A percentile compares a stretch with the other conserved stretches of the same genome.
phyloP scores from a whole-genome alignment of 805 yeast genomes.

The Yamadazyma nakazawae region DNA sequence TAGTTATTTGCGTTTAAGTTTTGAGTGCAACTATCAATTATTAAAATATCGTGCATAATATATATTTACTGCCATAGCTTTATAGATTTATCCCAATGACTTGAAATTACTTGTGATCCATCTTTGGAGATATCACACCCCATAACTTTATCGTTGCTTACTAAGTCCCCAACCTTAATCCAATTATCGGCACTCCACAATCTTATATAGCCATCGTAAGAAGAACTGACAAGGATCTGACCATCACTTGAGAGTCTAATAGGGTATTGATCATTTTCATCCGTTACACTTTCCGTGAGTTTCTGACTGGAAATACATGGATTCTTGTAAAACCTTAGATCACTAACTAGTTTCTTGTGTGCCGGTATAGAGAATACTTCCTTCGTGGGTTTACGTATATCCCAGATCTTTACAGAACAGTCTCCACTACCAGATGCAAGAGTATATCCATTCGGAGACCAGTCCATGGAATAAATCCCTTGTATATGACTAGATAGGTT shows the following conservation, averaged over 20 bases:
- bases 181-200: conserved; percentile 68
- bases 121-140: conserved; percentile 53
- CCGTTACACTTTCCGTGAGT: conserved; percentile 19
- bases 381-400: conserved; percentile 47
- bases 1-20: neutral
- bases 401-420: conserved; percentile 81
- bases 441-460: conserved; percentile 73
- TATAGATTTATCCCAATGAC: conserved; percentile 84
- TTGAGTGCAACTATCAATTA: neutral
- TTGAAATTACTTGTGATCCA: conserved; percentile 47
- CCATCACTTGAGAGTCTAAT: conserved; percentile 36
- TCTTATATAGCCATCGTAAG: conserved; percentile 70
- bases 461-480: conserved; percentile 67
- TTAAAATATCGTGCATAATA: neutral
- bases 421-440: conserved; percentile 86
- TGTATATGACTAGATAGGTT: conserved; percentile 64
- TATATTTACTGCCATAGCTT: conserved; percentile 50
- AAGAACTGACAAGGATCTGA: conserved; percentile 51
- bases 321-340: conserved; percentile 48
- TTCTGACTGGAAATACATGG: conserved; percentile 12
- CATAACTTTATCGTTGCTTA: conserved; percentile 69
- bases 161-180: conserved; percentile 50
- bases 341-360: conserved; percentile 71
- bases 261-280: conserved; percentile 29
- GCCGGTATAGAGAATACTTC: conserved; percentile 57